Evolutionary conservation across 2,329 filamentous ascomycete species (phyloP).

Genomic region (Colletotrichum costaricense): DNA sequence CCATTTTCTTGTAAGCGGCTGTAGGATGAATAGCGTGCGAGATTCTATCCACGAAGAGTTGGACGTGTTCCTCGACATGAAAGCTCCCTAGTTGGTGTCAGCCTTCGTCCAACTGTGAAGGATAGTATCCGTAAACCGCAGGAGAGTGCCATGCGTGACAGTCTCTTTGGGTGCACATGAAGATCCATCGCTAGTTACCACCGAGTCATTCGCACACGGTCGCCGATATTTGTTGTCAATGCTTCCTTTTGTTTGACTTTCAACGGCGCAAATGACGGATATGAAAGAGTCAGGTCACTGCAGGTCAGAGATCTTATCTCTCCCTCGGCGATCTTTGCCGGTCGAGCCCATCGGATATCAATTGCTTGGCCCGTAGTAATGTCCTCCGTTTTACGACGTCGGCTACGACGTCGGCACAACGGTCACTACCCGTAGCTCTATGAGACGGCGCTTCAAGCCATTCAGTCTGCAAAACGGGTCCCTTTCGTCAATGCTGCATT

Average conservation of each 20-base stretch:
- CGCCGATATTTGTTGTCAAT: constrained; percentile 14
- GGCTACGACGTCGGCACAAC: neutral
- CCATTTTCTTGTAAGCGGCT: neutral
- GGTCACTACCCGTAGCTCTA: neutral
- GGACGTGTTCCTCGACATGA: neutral
- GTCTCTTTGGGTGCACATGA: constrained; percentile 9
- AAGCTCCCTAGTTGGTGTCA: neutral
- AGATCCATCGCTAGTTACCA: neutral
- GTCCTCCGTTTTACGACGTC: neutral
- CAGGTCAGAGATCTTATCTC: constrained; percentile 13
- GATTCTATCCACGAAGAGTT: neutral
- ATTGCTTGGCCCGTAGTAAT: neutral
- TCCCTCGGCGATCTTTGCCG: constrained; percentile 8
- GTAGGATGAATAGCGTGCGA: neutral
- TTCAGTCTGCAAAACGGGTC: neutral
- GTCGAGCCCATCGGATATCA: neutral
- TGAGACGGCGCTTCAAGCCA: neutral
- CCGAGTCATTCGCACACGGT: constrained; percentile 22
- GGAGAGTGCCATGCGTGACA: constrained; percentile 3
- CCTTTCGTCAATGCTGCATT: neutral
- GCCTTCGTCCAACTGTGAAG: neutral
- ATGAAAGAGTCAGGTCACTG: constrained; percentile 21
- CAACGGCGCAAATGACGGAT: neutral
- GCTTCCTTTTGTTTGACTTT: constrained; percentile 15
- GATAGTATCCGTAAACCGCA: neutral